phyloP scores from a whole-genome alignment of 2,329 filamentous ascomycete genomes.

The Pestalotiopsis sp. region DNA sequence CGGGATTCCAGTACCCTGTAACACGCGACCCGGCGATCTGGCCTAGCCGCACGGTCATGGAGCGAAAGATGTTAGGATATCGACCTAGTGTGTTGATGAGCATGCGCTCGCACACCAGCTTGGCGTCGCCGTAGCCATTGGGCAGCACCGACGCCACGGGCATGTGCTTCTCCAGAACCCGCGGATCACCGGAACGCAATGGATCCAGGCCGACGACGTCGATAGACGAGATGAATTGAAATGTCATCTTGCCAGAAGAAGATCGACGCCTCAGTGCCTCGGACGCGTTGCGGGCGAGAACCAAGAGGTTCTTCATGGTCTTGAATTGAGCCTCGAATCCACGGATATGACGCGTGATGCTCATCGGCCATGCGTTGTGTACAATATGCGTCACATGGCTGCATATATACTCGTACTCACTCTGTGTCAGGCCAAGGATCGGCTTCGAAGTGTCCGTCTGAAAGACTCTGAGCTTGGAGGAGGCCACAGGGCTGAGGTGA shows the following conservation, averaged over 20 bases:
- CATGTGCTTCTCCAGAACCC: conserved; percentile 41
- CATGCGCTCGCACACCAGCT: conserved; percentile 49
- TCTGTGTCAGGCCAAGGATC: conserved; percentile 38
- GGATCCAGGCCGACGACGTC: conserved; percentile 33
- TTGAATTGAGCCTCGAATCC: conserved; percentile 44
- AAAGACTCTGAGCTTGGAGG: conserved; percentile 39
- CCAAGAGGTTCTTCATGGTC: conserved; percentile 45
- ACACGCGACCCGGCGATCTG: conserved; percentile 52
- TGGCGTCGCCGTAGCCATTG: conserved; percentile 52
- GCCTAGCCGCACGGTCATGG: conserved; percentile 44
- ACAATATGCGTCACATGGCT: conserved; percentile 47
- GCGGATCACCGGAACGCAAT: conserved; percentile 14
- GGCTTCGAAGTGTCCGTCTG: conserved; percentile 41
- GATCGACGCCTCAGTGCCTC: neutral
- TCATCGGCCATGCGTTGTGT: conserved; percentile 55
- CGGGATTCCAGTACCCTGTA: conserved; percentile 54
- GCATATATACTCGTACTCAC: conserved; percentile 38
- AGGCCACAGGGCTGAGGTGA: conserved; percentile 5
- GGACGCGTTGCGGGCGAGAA: conserved; percentile 37
- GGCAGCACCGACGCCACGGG: conserved; percentile 39
- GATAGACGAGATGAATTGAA: conserved; percentile 43
- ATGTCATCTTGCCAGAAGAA: conserved; percentile 24
- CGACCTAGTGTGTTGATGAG: conserved; percentile 45
- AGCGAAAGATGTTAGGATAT: conserved; percentile 38
- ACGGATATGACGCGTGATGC: conserved; percentile 34